Percentiles rank a stretch among this genome's conserved stretches.
phyloP scores from a whole-genome alignment of 495 filamentous ascomycete genomes.

The Durotheca rogersii region DNA sequence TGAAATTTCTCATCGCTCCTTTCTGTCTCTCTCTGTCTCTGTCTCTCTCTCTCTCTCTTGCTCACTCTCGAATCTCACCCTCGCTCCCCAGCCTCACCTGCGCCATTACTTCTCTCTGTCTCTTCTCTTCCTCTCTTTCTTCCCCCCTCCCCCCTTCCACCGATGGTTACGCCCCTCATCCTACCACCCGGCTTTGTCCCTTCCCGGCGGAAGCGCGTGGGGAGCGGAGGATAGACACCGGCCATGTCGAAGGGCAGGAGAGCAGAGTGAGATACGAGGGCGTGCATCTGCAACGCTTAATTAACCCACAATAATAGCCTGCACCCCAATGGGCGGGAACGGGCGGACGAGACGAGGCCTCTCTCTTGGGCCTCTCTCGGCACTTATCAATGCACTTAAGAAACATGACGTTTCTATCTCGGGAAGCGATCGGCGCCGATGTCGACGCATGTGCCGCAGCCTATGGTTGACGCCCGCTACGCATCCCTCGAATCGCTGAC shows the following conservation, averaged over 20 bases:
- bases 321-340: slow-evolving; percentile 24
- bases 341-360: slow-evolving; percentile 23
- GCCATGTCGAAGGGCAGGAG: slow-evolving; percentile 10
- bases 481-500: slow-evolving; percentile 19
- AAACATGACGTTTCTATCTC: slow-evolving; percentile 32
- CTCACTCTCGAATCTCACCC: slow-evolving; percentile 1
- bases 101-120: slow-evolving; percentile 17
- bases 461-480: slow-evolving; percentile 31
- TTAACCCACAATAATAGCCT: slow-evolving; percentile 31
- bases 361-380: slow-evolving; percentile 29
- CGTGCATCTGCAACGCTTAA: slow-evolving; percentile 29
- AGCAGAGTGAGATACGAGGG: slow-evolving; percentile 10
- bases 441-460: slow-evolving; percentile 34
- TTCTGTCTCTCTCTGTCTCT: neutral
- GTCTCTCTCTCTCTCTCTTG: slow-evolving; percentile 1
- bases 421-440: slow-evolving; percentile 26
- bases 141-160: neutral
- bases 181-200: slow-evolving; percentile 9
- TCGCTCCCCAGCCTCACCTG: slow-evolving; percentile 9
- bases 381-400: slow-evolving; percentile 35
- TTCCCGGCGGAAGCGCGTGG: too few relatives aligned
- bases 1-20: slow-evolving; percentile 11
- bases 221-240: slow-evolving; percentile 18
- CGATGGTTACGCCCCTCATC: too few relatives aligned
- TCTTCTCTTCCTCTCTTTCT: neutral